Base-by-base conservation (phyloP, 2,329 filamentous ascomycete genomes). In the Eutypa lata region DNA sequence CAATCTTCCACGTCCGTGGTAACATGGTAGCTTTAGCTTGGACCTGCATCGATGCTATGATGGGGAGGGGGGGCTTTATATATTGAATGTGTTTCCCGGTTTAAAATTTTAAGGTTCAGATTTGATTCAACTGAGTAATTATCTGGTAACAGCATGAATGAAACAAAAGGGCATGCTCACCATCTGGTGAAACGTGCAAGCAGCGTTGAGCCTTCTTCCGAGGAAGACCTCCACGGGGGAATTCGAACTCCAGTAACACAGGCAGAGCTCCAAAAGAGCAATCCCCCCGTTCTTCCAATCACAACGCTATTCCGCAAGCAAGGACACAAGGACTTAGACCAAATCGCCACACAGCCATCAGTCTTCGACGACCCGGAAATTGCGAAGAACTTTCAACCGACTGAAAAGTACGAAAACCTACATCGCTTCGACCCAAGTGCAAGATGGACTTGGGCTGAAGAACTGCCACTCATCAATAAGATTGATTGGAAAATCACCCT, bases 401-500 rank as follows among this genome's bases (percentile, higher is more conserved):
- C 55, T 2, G 58, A 62, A n/a, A 61, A 65, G 31, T 69, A 69
- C 38, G 66, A 67, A 56, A 68, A 67, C 50, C 53, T 57, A 1
- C 65, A 65, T 35, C 61, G 65, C 3, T 69, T 69, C 42, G 65
- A 68, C 48, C 64, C 65, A 1, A 53, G 44, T 2, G 65, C 63
- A 10, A 60, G 64, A 13, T 68, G 66, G 65, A 68, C 65, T 1
- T 69, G 64, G 65, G 61, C 51, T 2, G 66, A 69, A 45, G 65
- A 68, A 47, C 52, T 63, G 6, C 60, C 54, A 14, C 54, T 60
- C 16, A 51, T 60, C 7, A 58, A 57, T 21, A 71, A 80, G 70
- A 76, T 81, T 42, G 79, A 82, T 55, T 72, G 72, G 54, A 72
- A 71, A 31, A 78, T 82, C 40, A 77, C 73, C 49, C 61, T 71